phyloP scores from a whole-genome alignment of 2,329 filamentous ascomycete genomes.

The Tricladium varicosporioides region DNA sequence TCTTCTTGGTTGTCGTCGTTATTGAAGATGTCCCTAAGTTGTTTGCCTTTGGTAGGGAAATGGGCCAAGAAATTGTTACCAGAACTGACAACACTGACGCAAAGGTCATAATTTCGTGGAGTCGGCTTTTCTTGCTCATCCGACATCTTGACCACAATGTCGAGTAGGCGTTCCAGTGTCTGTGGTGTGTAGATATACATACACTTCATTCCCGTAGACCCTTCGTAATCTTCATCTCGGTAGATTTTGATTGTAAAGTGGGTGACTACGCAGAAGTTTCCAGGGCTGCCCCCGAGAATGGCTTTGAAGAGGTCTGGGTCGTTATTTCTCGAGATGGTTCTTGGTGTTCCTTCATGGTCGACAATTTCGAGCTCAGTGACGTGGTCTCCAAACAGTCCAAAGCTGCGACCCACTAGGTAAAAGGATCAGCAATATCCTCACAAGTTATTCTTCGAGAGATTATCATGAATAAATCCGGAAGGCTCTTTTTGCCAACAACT shows the following conservation, averaged over 20 bases:
- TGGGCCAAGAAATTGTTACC: conserved; percentile 36
- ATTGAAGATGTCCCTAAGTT: conserved; percentile 20
- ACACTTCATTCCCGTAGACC: conserved; percentile 42
- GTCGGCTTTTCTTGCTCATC: conserved; percentile 38
- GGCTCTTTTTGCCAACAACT: too few relatives aligned
- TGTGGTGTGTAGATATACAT: conserved; percentile 41
- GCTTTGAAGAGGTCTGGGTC: conserved; percentile 34
- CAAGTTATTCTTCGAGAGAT: too few relatives aligned
- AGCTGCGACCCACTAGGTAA: conserved; percentile 39
- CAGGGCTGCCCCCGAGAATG: conserved; percentile 35
- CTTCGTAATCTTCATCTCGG: conserved; percentile 39
- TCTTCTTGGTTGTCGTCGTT: conserved; percentile 9
- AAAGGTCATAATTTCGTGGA: conserved; percentile 47
- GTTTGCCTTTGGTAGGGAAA: conserved; percentile 37
- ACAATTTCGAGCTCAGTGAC: conserved; percentile 31
- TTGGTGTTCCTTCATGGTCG: conserved; percentile 29
- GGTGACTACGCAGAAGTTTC: conserved; percentile 35
- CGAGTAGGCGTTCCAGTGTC: conserved; percentile 39
- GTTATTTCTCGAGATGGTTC: conserved; percentile 26
- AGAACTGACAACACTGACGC: conserved; percentile 45
- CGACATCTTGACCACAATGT: conserved; percentile 43
- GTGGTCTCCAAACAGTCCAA: conserved; percentile 37
- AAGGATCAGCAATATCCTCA: too few relatives aligned
- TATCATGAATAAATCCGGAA: too few relatives aligned
- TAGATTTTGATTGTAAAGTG: conserved; percentile 39